Evolutionary conservation across 2,329 filamentous ascomycete genomes (phyloP).

Genomic region (Penicillium sp.): DNA sequence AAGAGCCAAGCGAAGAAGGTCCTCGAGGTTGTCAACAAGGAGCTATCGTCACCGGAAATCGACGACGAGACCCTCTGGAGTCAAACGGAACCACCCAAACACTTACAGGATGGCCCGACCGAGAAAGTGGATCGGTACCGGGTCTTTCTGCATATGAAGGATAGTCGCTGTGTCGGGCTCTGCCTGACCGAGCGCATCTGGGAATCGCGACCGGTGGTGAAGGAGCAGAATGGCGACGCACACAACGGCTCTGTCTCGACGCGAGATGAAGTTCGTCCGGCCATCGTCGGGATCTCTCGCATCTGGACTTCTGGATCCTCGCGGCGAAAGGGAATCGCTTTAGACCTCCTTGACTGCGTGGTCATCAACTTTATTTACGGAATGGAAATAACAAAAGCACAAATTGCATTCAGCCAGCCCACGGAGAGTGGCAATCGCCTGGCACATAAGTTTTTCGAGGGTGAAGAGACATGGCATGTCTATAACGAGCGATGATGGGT

Average conservation of each 20-base stretch:
- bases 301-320: slow-evolving; percentile 62
- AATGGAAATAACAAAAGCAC: slow-evolving; percentile 52
- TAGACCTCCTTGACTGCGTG: slow-evolving; percentile 55
- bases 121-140: slow-evolving; percentile 53
- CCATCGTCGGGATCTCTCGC: slow-evolving; percentile 60
- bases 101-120: slow-evolving; percentile 31
- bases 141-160: slow-evolving; percentile 60
- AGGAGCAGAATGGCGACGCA: slow-evolving; percentile 17
- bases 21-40: slow-evolving; percentile 60
- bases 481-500: slow-evolving; percentile 48
- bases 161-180: slow-evolving; percentile 60
- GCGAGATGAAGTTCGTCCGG: slow-evolving; percentile 43
- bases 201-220: slow-evolving; percentile 52
- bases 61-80: slow-evolving; percentile 58
- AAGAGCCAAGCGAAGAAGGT: slow-evolving; percentile 55
- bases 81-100: slow-evolving; percentile 42
- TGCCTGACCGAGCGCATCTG: slow-evolving; percentile 61
- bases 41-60: slow-evolving; percentile 61
- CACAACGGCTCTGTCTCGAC: slow-evolving; percentile 45
- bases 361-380: slow-evolving; percentile 56
- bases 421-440: slow-evolving; percentile 59
- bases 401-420: slow-evolving; percentile 65
- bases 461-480: slow-evolving; percentile 57
- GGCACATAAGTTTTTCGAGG: slow-evolving; percentile 58
- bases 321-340: slow-evolving; percentile 57